These are phyloP conservation scores for Neonectria sp. DNA, from an alignment of 2,329 filamentous ascomycete species.

Conservation along the genomic window DNA sequence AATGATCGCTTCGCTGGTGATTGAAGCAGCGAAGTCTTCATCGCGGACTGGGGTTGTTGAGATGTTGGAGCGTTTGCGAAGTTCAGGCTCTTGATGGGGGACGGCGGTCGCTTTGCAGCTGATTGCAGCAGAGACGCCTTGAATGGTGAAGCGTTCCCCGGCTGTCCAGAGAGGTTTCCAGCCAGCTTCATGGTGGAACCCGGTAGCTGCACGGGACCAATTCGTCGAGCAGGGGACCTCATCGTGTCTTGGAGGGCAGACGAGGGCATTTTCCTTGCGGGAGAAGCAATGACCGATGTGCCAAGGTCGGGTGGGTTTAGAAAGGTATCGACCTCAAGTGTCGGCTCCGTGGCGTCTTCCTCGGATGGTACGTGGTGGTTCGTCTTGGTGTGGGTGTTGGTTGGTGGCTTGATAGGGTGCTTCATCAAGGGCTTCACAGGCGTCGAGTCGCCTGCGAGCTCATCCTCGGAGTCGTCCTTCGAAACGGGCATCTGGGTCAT, in stretches of 20 bases:
- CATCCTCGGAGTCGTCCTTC: constrained; percentile 70
- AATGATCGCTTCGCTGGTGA: constrained; percentile 67
- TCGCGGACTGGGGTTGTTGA: constrained; percentile 54
- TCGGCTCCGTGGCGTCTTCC: constrained; percentile 39
- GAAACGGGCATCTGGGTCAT: constrained; percentile 69
- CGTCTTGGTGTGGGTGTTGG: constrained; percentile 29
- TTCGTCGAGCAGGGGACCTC: constrained; percentile 69
- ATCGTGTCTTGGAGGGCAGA: constrained; percentile 70
- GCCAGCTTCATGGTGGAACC: constrained; percentile 52
- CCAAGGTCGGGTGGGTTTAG: constrained; percentile 55
- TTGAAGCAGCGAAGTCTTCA: constrained; percentile 63
- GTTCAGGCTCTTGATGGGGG: constrained; percentile 58
- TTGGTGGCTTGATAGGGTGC: constrained; percentile 67
- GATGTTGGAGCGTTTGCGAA: constrained; percentile 46
- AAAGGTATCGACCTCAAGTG: constrained; percentile 49
- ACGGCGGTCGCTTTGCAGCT: constrained; percentile 66
- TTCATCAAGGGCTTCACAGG: constrained; percentile 68
- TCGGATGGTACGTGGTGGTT: constrained; percentile 31
- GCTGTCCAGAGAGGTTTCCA: constrained; percentile 26
- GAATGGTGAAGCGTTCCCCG: constrained; percentile 50
- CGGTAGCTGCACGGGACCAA: constrained; percentile 50
- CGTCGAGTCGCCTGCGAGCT: constrained; percentile 68
- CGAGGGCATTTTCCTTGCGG: constrained; percentile 67
- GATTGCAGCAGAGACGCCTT: constrained; percentile 65
- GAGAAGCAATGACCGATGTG: constrained; percentile 64